Evolutionary conservation across 306 rosid species (phyloP).

Genomic region (Citrullus colocynthis): DNA sequence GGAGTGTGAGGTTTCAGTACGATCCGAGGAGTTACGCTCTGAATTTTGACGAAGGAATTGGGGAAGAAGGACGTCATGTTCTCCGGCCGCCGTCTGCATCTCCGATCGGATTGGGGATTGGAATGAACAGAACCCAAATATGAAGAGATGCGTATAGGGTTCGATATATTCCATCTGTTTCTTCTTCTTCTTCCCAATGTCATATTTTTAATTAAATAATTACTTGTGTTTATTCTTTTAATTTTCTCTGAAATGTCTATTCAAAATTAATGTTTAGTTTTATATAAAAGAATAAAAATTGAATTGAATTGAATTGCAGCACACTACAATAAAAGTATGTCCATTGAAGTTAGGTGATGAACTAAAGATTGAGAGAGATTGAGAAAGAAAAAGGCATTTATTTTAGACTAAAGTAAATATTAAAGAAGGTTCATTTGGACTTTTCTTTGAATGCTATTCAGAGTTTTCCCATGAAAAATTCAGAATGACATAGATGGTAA

Average conservation of each 20-base stretch:
- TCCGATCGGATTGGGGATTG: background rate
- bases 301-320: no score
- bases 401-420: background rate
- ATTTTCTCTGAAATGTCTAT: background rate
- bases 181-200: background rate
- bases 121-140: background rate
- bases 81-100: background rate
- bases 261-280: background rate
- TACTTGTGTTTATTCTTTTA: background rate
- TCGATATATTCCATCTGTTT: background rate
- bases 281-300: background rate
- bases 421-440: background rate
- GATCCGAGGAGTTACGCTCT: slow-evolving; percentile 33
- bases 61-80: background rate
- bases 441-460: background rate
- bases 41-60: slow-evolving; percentile 24
- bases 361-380: no score
- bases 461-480: background rate
- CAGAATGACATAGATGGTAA: background rate
- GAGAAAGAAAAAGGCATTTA: background rate
- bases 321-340: no score
- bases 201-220: background rate
- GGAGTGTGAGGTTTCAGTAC: slow-evolving; percentile 17
- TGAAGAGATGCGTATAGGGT: background rate
- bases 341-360: no score